These are phyloP conservation scores for Ilyonectria mors-panacis DNA, from an alignment of 2,329 filamentous ascomycete genomes.

Conservation along the genomic window DNA sequence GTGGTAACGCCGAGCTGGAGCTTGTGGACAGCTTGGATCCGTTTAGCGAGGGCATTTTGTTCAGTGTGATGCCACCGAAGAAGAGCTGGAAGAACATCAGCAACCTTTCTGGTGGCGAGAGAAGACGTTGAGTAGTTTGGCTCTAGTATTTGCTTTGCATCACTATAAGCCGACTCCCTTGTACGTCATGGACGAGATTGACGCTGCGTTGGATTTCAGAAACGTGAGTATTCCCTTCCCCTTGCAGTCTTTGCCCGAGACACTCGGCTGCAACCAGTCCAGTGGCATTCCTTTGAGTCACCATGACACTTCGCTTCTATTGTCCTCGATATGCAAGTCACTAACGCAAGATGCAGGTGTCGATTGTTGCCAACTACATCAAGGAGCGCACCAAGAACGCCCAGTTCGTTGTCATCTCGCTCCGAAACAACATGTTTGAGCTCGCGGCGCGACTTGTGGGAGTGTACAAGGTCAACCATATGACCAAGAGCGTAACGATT, in stretches of 20 bases:
- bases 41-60: slow-evolving; percentile 96
- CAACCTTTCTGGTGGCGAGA: slow-evolving; percentile 97
- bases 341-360: slow-evolving; percentile 73
- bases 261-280: slow-evolving; percentile 42
- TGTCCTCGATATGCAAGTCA: slow-evolving; percentile 27
- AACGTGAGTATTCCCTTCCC: slow-evolving; percentile 77
- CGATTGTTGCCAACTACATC: slow-evolving; percentile 98
- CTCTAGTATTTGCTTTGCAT: slow-evolving; percentile 97
- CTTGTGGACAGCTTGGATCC: slow-evolving; percentile 96
- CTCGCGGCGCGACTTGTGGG: slow-evolving; percentile 94
- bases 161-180: slow-evolving; percentile 98
- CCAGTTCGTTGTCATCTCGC: slow-evolving; percentile 97
- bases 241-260: slow-evolving; percentile 35
- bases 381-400: slow-evolving; percentile 99
- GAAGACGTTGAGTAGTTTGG: slow-evolving; percentile 94
- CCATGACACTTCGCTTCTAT: slow-evolving; percentile 32
- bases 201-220: slow-evolving; percentile 96
- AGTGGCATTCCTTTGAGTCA: slow-evolving; percentile 30
- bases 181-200: slow-evolving; percentile 99
- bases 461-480: slow-evolving; percentile 99
- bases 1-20: slow-evolving; percentile 96
- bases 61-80: slow-evolving; percentile 99
- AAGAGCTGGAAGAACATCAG: slow-evolving; percentile 99
- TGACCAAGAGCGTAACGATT: slow-evolving; percentile 93
- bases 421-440: slow-evolving; percentile 99